A percentile compares a stretch with the other conserved stretches of the same genome.
These are phyloP conservation scores for Phytophthora agathidicida DNA, from an alignment of 352 stramenopile species.

Conservation along the genomic window DNA sequence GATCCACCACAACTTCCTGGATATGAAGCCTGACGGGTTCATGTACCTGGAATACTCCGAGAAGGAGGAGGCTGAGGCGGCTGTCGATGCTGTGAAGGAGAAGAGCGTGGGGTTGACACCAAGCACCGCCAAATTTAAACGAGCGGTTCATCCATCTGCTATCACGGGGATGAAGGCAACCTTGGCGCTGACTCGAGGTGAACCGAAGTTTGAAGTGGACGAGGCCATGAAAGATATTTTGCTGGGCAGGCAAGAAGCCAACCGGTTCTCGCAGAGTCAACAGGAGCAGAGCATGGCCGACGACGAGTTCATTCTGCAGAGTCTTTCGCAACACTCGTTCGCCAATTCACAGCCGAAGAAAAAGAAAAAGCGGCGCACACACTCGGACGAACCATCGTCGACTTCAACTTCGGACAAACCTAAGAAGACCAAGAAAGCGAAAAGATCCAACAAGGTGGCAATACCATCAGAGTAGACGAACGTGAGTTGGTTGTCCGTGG, in stretches of 20 bases:
- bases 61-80: conserved; percentile 38
- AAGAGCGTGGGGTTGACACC: conserved; percentile 18
- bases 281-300: conserved; percentile 42
- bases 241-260: conserved; percentile 46
- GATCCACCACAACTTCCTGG: conserved; percentile 75
- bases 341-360: conserved; percentile 38
- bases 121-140: conserved; percentile 13
- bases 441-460: conserved; percentile 11
- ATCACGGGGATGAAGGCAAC: conserved; percentile 51
- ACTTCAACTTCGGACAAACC: background rate
- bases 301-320: conserved; percentile 81
- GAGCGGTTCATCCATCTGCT: conserved; percentile 3
- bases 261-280: conserved; percentile 59
- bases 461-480: conserved; percentile 18
- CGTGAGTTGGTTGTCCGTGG: background rate
- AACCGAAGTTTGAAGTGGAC: conserved; percentile 32
- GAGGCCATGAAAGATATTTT: conserved; percentile 56
- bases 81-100: conserved; percentile 43
- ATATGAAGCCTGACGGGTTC: conserved; percentile 67
- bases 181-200: conserved; percentile 49
- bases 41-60: conserved; percentile 65
- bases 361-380: conserved; percentile 28
- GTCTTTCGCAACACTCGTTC: conserved; percentile 71
- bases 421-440: conserved; percentile 19
- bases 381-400: conserved; percentile 12